A percentile compares a stretch with the other conserved stretches of the same genome.
phyloP scores from a whole-genome alignment of 2,329 filamentous ascomycete species.

The Rachicladosporium sp. region DNA sequence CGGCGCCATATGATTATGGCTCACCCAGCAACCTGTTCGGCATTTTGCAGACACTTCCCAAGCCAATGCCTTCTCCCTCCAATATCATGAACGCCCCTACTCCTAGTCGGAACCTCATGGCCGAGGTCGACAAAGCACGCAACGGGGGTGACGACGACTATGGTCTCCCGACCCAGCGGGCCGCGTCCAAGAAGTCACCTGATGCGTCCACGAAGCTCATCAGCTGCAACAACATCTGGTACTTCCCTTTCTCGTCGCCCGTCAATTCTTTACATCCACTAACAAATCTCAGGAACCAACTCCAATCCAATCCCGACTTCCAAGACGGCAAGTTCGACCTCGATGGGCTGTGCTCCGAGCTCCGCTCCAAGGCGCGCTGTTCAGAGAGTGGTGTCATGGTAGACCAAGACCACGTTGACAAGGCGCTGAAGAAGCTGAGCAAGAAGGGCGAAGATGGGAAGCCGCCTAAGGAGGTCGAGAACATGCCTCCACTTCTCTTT shows the following conservation, averaged over 20 bases:
- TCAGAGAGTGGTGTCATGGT: constrained; percentile 84
- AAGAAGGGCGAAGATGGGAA: constrained; percentile 15
- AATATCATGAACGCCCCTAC: constrained; percentile 6
- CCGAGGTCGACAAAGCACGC: constrained; percentile 64
- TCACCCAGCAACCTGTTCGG: constrained; percentile 62
- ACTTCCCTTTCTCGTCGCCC: constrained; percentile 27
- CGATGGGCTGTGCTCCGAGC: constrained; percentile 80
- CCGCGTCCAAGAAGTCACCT: constrained; percentile 7
- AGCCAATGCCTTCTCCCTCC: not conserved
- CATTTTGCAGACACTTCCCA: constrained; percentile 29
- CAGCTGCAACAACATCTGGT: constrained; percentile 90
- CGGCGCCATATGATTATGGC: constrained; percentile 49
- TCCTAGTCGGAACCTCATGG: constrained; percentile 48
- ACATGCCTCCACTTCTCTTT: constrained; percentile 12
- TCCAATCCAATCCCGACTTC: constrained; percentile 77
- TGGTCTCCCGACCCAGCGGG: constrained; percentile 10
- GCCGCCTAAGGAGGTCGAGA: constrained; percentile 1
- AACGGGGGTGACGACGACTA: constrained; percentile 56
- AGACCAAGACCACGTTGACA: constrained; percentile 77
- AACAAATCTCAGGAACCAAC: constrained; percentile 61
- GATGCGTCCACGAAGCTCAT: constrained; percentile 45
- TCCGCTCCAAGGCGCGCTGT: constrained; percentile 92
- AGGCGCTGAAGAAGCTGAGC: constrained; percentile 34
- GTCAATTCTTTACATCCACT: constrained; percentile 19
- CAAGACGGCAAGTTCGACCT: constrained; percentile 87